These are phyloP conservation scores for Leucocoprinus sp. DNA, from an alignment of 768 basidiomycete species.

Conservation along the genomic window DNA sequence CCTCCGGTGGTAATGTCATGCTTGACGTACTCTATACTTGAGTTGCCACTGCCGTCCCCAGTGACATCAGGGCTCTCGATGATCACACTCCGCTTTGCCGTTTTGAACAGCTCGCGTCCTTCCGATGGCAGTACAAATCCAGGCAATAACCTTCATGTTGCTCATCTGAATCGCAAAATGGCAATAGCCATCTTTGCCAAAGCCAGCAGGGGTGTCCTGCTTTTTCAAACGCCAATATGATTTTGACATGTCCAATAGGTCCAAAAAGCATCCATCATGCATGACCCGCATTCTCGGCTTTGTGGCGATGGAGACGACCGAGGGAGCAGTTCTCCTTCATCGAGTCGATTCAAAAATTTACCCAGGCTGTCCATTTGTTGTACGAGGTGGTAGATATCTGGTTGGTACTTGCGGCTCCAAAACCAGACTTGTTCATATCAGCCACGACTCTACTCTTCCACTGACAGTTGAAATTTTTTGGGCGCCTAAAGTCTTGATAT, in stretches of 20 bases:
- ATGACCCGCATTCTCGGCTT: constrained; percentile 76
- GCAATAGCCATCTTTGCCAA: constrained; percentile 87
- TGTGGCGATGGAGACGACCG: constrained; percentile 59
- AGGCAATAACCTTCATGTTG: constrained; percentile 59
- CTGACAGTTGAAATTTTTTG: too few species aligned
- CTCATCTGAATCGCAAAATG: constrained; percentile 45
- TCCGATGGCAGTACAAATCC: constrained; percentile 54
- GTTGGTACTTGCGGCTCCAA: too few species aligned
- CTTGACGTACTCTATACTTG: not conserved
- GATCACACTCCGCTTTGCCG: constrained; percentile 13
- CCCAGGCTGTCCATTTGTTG: too few species aligned
- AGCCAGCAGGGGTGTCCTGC: constrained; percentile 42
- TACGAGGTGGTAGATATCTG: too few species aligned
- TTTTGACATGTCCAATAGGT: constrained; percentile 36
- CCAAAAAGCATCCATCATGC: constrained; percentile 64
- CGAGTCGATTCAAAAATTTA: too few species aligned
- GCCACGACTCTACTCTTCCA: too few species aligned
- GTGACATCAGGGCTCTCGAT: constrained; percentile 42
- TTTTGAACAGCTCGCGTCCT: constrained; percentile 18
- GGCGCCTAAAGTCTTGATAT: too few species aligned
- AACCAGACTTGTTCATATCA: too few species aligned
- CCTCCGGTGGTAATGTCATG: constrained; percentile 33
- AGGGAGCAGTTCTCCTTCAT: too few species aligned
- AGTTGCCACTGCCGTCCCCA: constrained; percentile 3
- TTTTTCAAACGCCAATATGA: not conserved